Conservation (phyloP, 2,329 filamentous ascomycete genomes). For the Davidsoniella eucalypti region DNA sequence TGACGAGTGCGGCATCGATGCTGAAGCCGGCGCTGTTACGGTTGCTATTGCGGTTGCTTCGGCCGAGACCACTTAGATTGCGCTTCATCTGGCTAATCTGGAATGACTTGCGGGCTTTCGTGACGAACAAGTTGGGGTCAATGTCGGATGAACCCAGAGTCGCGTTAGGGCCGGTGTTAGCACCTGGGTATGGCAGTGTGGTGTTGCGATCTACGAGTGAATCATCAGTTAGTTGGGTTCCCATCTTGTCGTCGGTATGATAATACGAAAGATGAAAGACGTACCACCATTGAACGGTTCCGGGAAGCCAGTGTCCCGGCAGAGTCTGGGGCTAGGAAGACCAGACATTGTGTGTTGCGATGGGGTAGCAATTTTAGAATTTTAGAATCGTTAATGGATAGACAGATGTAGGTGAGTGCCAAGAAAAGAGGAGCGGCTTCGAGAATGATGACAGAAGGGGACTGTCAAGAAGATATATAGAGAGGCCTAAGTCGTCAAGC, state of each 20-base stretch:
- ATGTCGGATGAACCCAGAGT: conserved; percentile 39
- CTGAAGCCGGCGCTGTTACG: conserved; percentile 4
- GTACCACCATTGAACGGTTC: conserved; percentile 32
- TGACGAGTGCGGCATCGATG: conserved; percentile 7
- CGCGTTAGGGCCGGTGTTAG: conserved; percentile 39
- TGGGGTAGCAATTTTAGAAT: background rate
- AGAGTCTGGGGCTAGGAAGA: conserved; percentile 14
- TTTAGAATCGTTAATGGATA: background rate
- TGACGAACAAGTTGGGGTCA: conserved; percentile 25
- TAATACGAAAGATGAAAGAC: conserved; percentile 12
- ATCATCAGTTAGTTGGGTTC: background rate
- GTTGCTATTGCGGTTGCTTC: conserved; percentile 3
- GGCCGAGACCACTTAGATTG: conserved; percentile 22
- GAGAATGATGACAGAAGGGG: no score
- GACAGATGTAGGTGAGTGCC: no score
- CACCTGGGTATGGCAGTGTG: conserved; percentile 44
- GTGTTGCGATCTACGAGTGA: conserved; percentile 34
- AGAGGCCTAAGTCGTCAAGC: no score
- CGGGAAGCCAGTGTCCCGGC: conserved; percentile 34
- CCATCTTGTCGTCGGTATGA: background rate
- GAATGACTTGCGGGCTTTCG: conserved; percentile 30
- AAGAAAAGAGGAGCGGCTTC: no score
- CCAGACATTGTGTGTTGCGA: conserved; percentile 12
- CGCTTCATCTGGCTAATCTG: conserved; percentile 25
- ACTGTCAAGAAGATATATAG: no score